Base-by-base conservation (phyloP, 495 filamentous ascomycete genomes). In the Neurospora sp. region DNA sequence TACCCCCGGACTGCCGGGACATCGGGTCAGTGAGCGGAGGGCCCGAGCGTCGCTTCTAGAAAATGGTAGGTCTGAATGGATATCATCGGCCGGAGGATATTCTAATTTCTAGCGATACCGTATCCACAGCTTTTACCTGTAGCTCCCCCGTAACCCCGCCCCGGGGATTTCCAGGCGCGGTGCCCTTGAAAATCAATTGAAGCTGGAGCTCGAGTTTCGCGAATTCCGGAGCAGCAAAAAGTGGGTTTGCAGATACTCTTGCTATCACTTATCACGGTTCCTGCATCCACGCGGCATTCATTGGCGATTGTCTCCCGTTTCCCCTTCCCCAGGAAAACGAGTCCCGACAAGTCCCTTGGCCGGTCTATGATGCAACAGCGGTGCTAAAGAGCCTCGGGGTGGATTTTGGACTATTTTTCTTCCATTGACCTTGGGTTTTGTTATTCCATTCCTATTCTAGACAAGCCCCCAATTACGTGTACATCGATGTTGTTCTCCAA, bases 401-500 rank as follows among this genome's bases (percentile, higher is more conserved):
- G 54, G 54, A 66, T 66, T 66, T 66, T 66, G 54, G 54, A 66
- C 54, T 35, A 66, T 66, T 66, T 35, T 66, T 37, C 27, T 66
- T 66, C 27, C 54, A 35, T 35, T 66, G 6, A 66, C 14, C 54
- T 14, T 41, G 40, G 14, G 40, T 42, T 6, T 62, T 62, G 27
- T 66, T 18, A 54, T 71, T 71, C 38, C 38, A 54, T 39, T 71
- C 20, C 27, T 27, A 35, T 35, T 31, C 31, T 27, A 40, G 70
- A 71, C 70, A 39, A 38, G 27, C 71, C 46, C 5, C 44, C 40
- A 69, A 16, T 42, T 23, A 73, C 48, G 54, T 69, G 70, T 83
- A 83, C 78, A 85, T 85, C 54, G 23, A 66, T 66, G 54, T 66
- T 66, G 84, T 84, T 85, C 76, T 80, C 79, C 78, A 79, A 79